A percentile compares a stretch with the other conserved stretches of the same genome.
Evolutionary conservation across 2,329 filamentous ascomycete species (phyloP).

Genomic region (Xylariaceae sp.): DNA sequence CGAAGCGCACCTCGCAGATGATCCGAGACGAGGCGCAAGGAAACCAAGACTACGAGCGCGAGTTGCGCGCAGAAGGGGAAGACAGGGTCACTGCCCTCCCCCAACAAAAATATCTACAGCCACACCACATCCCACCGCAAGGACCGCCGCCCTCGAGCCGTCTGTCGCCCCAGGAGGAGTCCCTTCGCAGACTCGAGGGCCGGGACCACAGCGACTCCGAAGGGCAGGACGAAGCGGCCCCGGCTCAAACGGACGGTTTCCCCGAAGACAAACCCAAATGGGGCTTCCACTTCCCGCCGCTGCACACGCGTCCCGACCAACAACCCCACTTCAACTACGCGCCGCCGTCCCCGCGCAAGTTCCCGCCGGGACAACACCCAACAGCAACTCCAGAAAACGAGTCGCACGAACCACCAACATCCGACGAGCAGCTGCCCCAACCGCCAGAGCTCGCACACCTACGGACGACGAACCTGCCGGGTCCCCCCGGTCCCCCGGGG

Average conservation of each 20-base stretch:
- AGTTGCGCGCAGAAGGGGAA: slow-evolving; percentile 80
- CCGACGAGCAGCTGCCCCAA: slow-evolving; percentile 33
- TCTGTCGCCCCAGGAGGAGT: slow-evolving; percentile 47
- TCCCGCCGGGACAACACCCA: slow-evolving; percentile 28
- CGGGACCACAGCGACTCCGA: slow-evolving; percentile 49
- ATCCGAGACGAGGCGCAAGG: slow-evolving; percentile 82
- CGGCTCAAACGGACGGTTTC: slow-evolving; percentile 26
- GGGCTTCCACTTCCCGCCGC: slow-evolving; percentile 62
- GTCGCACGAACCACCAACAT: neutral
- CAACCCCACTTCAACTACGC: slow-evolving; percentile 63
- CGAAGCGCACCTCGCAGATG: slow-evolving; percentile 81
- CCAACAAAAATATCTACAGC: slow-evolving; percentile 64
- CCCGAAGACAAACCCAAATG: slow-evolving; percentile 41
- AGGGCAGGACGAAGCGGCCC: slow-evolving; percentile 22
- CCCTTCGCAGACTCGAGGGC: slow-evolving; percentile 53
- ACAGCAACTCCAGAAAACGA: no score
- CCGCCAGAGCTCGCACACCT: slow-evolving; percentile 62
- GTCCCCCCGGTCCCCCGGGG: slow-evolving; percentile 22
- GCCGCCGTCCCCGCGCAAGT: slow-evolving; percentile 49
- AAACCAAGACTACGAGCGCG: slow-evolving; percentile 75
- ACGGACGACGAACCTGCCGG: slow-evolving; percentile 48
- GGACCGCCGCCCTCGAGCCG: slow-evolving; percentile 37
- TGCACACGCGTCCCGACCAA: slow-evolving; percentile 49
- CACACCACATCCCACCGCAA: slow-evolving; percentile 47
- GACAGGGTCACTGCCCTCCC: slow-evolving; percentile 84